Base-by-base conservation (phyloP, 192 early-diverging fungal species). In the Umbelopsis sp. region DNA sequence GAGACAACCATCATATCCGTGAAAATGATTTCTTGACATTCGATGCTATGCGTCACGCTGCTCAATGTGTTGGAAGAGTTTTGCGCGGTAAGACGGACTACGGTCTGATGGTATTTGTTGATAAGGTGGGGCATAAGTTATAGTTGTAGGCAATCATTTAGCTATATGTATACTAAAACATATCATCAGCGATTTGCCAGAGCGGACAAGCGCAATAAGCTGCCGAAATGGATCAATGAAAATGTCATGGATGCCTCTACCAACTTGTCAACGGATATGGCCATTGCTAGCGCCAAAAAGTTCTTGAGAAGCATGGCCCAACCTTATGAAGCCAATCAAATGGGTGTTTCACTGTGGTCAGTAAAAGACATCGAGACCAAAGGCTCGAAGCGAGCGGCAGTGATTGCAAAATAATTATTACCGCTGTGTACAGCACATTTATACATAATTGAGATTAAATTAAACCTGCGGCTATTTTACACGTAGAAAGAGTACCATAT, bases 11-110 rank as follows among this genome's bases (percentile, higher is more conserved):
- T 75, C 86, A 93, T 71, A 93, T 99, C 20, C 86, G 98, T 45
- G 98, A 99, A 80, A 99, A 97, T 75, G 98, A 99, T 74, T 99
- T 98, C 80, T 76, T 99, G 72, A 97, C 98, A 0, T 99, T 99
- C 82, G 98, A 99, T 70, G 98, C 98, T 0, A 90, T 99, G 81
- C 90, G 98, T 6, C 98, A 99, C 82, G 98, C 96, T 68, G 97
- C 98, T 15, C 98, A 99, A 83, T 99, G 98, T 80, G 92, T 99
- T 20, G 98, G 98, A 22, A 88, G 98, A 53, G 98, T 98, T 45
- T 67, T 99, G 71, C 86, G 98, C 46, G 98, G 98, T 70, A 99
- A 99, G 75, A 95, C 91, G 0, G 98, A 99, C 80, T 99, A 99
- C 71, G 98, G 98, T 21, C 77, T 99, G 50, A 99, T 99, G 98